These are phyloP conservation scores for Scenedesmus sp. DNA, from an alignment of 163 green algal genomes.

Conservation along the genomic window DNA sequence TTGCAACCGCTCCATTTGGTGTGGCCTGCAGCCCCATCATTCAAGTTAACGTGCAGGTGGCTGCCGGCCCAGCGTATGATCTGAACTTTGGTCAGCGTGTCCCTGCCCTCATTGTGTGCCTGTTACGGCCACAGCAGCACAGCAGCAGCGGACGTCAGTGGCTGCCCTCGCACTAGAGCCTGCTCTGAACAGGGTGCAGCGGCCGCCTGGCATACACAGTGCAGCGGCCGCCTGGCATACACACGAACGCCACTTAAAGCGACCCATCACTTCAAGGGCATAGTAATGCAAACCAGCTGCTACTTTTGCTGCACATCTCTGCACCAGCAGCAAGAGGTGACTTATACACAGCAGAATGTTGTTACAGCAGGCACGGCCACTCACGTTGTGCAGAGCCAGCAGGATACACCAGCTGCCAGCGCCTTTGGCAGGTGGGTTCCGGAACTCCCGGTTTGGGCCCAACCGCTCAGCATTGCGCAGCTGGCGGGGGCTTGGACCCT, in stretches of 20 bases:
- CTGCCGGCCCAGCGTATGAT: not conserved
- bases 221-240: not conserved
- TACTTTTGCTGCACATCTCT: not conserved
- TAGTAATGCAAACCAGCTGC: not conserved
- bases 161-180: not conserved
- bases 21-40: slow-evolving; percentile 8
- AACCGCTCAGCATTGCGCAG: not conserved
- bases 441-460: not conserved
- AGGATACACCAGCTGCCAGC: not conserved
- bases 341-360: no score
- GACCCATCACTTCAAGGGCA: not conserved
- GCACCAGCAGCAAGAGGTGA: no score
- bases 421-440: not conserved
- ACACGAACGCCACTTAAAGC: not conserved
- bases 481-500: not conserved
- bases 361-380: not conserved
- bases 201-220: no score
- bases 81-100: slow-evolving; percentile 9
- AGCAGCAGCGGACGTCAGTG: not conserved
- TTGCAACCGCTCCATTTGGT: slow-evolving; percentile 8
- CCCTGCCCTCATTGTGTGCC: slow-evolving; percentile 1
- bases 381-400: not conserved
- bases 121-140: not conserved
- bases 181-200: not conserved
- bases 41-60: slow-evolving; percentile 17